Conservation (phyloP, 805 yeast genomes). For the Wickerhamiella lipophila region DNA sequence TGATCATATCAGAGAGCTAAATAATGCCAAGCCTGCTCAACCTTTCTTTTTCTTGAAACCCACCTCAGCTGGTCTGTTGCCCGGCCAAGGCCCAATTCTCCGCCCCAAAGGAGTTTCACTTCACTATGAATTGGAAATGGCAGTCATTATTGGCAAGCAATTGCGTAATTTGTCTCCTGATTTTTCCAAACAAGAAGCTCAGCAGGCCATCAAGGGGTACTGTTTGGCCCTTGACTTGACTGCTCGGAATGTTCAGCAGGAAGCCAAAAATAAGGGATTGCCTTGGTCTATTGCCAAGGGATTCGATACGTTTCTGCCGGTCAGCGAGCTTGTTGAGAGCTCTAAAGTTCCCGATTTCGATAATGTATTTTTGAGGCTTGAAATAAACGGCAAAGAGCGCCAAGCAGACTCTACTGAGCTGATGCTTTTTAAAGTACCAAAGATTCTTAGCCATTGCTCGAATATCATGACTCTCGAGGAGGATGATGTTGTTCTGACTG, state of each 20-base stretch:
- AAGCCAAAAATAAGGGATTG: slow-evolving; percentile 81
- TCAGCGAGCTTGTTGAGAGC: slow-evolving; percentile 63
- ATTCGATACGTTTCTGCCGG: slow-evolving; percentile 87
- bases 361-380: slow-evolving; percentile 47
- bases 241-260: slow-evolving; percentile 91
- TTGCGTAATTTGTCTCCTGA: slow-evolving; percentile 46
- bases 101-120: slow-evolving; percentile 69
- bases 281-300: slow-evolving; percentile 98
- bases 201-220: slow-evolving; percentile 72
- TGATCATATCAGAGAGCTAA: slow-evolving; percentile 87
- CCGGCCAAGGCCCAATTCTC: slow-evolving; percentile 59
- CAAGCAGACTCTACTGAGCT: slow-evolving; percentile 64
- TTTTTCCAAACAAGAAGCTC: slow-evolving; percentile 53
- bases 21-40: slow-evolving; percentile 64
- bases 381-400: slow-evolving; percentile 54
- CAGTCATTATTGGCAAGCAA: slow-evolving; percentile 53
- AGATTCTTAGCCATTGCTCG: slow-evolving; percentile 67
- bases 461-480: slow-evolving; percentile 81
- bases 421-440: slow-evolving; percentile 82
- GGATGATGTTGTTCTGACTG: slow-evolving; percentile 86
- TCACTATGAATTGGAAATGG: slow-evolving; percentile 92
- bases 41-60: slow-evolving; percentile 95
- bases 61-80: slow-evolving; percentile 56
- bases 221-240: slow-evolving; percentile 88
- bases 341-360: slow-evolving; percentile 57